These are phyloP conservation scores for Nigrospora sphaerica DNA, from an alignment of 2,329 filamentous ascomycete genomes.

Conservation along the genomic window DNA sequence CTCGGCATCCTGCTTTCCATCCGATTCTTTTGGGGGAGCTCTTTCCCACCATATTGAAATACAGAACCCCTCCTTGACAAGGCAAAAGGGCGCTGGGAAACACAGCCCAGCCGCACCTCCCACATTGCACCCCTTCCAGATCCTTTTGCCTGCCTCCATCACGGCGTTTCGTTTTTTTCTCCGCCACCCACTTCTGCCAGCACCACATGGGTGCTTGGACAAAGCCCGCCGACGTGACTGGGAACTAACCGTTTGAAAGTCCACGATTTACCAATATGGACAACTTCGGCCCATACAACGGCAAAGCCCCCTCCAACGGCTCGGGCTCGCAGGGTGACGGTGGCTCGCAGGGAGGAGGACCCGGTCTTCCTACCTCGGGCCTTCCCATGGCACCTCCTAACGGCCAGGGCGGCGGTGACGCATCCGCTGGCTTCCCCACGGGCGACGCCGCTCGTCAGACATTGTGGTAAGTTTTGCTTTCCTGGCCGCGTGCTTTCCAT, in stretches of 20 bases:
- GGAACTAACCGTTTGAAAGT: too few relatives aligned
- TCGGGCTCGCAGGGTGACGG: slow-evolving; percentile 28
- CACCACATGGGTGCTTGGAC: too few relatives aligned
- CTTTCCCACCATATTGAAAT: too few relatives aligned
- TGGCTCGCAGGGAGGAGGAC: slow-evolving; percentile 22
- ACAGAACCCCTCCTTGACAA: too few relatives aligned
- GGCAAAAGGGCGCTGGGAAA: too few relatives aligned
- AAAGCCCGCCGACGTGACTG: too few relatives aligned
- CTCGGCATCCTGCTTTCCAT: too few relatives aligned
- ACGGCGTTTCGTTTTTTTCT: background rate
- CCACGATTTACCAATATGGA: slow-evolving; percentile 17
- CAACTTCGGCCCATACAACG: slow-evolving; percentile 25
- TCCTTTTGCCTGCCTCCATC: background rate
- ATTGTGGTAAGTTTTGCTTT: slow-evolving; percentile 38
- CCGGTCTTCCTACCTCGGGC: slow-evolving; percentile 16
- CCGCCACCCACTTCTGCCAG: too few relatives aligned
- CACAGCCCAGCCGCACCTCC: background rate
- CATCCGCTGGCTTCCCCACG: slow-evolving; percentile 17
- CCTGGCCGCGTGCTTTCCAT: too few relatives aligned
- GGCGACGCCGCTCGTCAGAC: slow-evolving; percentile 47
- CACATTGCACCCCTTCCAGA: background rate
- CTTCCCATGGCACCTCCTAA: slow-evolving; percentile 23
- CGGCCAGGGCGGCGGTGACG: slow-evolving; percentile 25
- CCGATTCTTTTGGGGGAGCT: too few relatives aligned
- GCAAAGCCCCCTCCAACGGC: slow-evolving; percentile 26